These are phyloP conservation scores for Vitrella brassicaformis DNA, from an alignment of 73 alveolate species.

Conservation along the genomic window DNA sequence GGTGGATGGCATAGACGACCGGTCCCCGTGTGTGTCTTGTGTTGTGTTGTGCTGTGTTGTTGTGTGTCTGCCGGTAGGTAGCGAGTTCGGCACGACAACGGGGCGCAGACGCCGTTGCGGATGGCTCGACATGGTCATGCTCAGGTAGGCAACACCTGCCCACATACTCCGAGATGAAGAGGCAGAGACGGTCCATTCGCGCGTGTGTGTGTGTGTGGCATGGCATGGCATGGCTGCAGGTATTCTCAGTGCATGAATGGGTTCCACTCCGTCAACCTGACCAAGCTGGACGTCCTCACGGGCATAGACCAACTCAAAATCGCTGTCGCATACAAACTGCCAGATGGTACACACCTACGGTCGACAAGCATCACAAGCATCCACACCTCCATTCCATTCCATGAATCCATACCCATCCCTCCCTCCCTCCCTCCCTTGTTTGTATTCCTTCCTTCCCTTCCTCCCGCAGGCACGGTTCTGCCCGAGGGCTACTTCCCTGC, in stretches of 20 bases:
- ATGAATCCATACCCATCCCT: background rate
- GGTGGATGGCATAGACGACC: background rate
- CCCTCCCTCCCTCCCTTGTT: background rate
- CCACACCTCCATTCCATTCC: background rate
- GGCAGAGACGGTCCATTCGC: too few relatives aligned
- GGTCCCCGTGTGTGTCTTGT: background rate
- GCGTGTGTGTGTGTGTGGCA: too few relatives aligned
- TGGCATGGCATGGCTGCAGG: too few relatives aligned
- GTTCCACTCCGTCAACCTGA: slow-evolving; percentile 56
- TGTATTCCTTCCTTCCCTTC: background rate
- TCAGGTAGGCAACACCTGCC: too few relatives aligned
- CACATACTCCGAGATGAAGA: too few relatives aligned
- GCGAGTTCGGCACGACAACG: slow-evolving; percentile 89
- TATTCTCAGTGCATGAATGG: slow-evolving; percentile 75
- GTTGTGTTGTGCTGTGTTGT: background rate
- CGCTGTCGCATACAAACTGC: background rate
- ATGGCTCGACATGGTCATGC: slow-evolving; percentile 82
- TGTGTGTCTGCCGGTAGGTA: slow-evolving; percentile 43
- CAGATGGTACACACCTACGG: slow-evolving; percentile 49
- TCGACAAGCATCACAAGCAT: slow-evolving; percentile 18
- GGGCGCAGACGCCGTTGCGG: slow-evolving; percentile 95
- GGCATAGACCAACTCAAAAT: slow-evolving; percentile 11
- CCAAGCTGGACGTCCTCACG: slow-evolving; percentile 83
- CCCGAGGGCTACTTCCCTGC: background rate
- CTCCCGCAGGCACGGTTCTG: background rate